Evolutionary conservation across 2,329 filamentous ascomycete genomes (phyloP).

Genomic region (Ophiosphaerella herpotricha): DNA sequence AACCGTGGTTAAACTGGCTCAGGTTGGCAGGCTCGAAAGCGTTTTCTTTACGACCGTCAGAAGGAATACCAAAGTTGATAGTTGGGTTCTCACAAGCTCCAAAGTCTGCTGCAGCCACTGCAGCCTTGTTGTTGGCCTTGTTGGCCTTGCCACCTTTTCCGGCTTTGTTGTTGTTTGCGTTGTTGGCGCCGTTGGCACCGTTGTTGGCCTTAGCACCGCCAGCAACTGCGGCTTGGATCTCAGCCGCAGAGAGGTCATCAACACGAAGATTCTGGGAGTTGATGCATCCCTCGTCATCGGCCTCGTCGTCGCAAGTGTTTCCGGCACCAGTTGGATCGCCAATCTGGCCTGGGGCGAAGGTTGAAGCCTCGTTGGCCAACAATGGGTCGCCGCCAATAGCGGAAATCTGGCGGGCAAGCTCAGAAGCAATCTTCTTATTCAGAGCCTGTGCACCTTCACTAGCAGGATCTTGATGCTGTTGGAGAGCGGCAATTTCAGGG

Average conservation of each 20-base stretch:
- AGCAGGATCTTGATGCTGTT: slow-evolving; percentile 71
- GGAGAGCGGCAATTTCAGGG: slow-evolving; percentile 66
- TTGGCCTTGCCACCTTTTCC: no score
- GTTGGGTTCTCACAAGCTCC: not conserved
- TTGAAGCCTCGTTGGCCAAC: slow-evolving; percentile 64
- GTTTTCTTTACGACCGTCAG: not conserved
- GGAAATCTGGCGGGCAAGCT: slow-evolving; percentile 64
- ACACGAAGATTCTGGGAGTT: slow-evolving; percentile 59
- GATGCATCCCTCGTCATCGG: slow-evolving; percentile 60
- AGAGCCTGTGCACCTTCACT: slow-evolving; percentile 58
- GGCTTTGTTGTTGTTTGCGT: no score
- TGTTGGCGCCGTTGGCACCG: no score
- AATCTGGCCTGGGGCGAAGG: slow-evolving; percentile 65
- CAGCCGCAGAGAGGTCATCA: slow-evolving; percentile 58
- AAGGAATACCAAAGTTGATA: not conserved
- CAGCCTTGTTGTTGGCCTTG: not conserved
- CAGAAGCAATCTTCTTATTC: slow-evolving; percentile 66
- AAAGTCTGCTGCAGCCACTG: not conserved
- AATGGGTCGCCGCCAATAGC: slow-evolving; percentile 66
- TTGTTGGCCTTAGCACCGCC: slow-evolving; percentile 16
- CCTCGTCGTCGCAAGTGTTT: slow-evolving; percentile 57
- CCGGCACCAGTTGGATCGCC: slow-evolving; percentile 56
- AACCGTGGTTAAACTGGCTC: slow-evolving; percentile 57
- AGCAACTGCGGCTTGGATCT: slow-evolving; percentile 57
- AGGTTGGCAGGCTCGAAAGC: slow-evolving; percentile 52